Percentiles rank a stretch among this genome's conserved stretches.
These are phyloP conservation scores for Zygnema cylindricum DNA, from an alignment of 139 green algal genomes.

Conservation along the genomic window DNA sequence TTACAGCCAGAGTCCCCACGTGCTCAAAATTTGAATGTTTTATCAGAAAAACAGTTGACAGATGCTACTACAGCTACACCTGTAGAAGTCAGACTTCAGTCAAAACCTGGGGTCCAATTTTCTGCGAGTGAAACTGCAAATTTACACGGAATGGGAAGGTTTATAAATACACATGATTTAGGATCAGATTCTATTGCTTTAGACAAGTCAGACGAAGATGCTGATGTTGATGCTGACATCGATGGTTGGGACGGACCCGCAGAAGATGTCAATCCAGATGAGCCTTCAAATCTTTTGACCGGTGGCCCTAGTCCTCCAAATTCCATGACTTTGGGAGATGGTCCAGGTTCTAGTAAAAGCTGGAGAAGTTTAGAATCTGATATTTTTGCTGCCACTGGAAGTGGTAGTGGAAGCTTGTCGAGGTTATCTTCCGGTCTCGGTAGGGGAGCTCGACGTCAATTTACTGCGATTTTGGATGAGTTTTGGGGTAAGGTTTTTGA, in stretches of 20 bases:
- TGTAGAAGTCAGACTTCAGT: neutral
- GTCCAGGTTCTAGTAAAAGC: neutral
- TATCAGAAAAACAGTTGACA: no score
- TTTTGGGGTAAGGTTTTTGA: slow-evolving; percentile 71
- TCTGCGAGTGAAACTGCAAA: neutral
- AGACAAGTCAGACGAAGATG: neutral
- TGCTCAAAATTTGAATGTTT: no score
- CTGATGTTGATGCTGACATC: neutral
- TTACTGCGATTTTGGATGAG: slow-evolving; percentile 65
- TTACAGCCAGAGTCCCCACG: no score
- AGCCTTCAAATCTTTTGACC: neutral
- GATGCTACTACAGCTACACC: no score
- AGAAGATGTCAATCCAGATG: neutral
- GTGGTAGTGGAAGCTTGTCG: slow-evolving; percentile 24
- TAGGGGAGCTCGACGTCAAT: slow-evolving; percentile 48
- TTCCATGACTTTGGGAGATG: neutral
- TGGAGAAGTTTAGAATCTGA: slow-evolving; percentile 17
- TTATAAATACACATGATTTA: neutral
- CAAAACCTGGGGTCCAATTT: neutral
- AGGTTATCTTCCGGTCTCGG: slow-evolving; percentile 27
- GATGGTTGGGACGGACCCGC: neutral
- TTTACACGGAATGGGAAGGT: neutral
- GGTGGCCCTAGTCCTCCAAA: neutral
- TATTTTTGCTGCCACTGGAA: slow-evolving; percentile 7
- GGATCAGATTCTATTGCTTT: neutral